These are phyloP conservation scores for Chaetomium olivaceum DNA, from an alignment of 2,329 filamentous ascomycete species.

Conservation along the genomic window DNA sequence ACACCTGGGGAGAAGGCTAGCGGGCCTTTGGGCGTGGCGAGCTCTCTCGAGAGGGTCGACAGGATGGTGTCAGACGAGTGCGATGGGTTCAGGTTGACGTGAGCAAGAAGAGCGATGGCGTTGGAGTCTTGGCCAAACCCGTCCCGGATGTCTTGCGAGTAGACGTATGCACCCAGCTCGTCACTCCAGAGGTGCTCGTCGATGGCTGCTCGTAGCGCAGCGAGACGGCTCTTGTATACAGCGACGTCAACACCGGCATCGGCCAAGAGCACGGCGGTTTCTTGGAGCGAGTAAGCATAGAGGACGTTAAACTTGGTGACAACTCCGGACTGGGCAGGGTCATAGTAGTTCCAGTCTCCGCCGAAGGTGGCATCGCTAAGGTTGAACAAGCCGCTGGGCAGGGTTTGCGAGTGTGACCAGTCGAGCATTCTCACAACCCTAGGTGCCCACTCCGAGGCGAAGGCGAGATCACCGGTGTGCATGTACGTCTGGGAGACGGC, in stretches of 20 bases:
- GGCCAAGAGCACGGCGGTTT: neutral
- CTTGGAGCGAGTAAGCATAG: conserved; percentile 5
- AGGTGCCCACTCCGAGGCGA: neutral
- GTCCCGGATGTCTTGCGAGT: conserved; percentile 1
- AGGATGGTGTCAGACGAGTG: neutral
- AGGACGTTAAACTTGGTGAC: conserved; percentile 9
- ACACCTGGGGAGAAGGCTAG: neutral
- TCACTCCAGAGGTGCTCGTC: conserved; percentile 4
- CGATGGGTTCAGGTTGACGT: conserved; percentile 1
- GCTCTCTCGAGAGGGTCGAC: neutral
- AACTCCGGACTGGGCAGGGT: conserved; percentile 7
- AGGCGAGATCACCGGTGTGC: neutral
- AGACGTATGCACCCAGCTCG: conserved; percentile 2
- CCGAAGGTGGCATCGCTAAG: conserved; percentile 4
- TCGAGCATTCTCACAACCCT: conserved; percentile 6
- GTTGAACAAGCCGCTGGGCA: conserved; percentile 4
- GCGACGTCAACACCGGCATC: neutral
- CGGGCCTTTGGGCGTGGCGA: neutral
- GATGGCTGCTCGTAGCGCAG: neutral
- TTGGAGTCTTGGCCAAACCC: conserved; percentile 7
- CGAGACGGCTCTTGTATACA: neutral
- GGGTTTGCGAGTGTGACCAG: conserved; percentile 5
- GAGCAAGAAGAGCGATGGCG: conserved; percentile 3
- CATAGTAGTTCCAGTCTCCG: conserved; percentile 5
- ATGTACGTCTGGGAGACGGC: conserved; percentile 2